phyloP scores from a whole-genome alignment of 2,329 filamentous ascomycete species.

The Parafenestella ontariensis region DNA sequence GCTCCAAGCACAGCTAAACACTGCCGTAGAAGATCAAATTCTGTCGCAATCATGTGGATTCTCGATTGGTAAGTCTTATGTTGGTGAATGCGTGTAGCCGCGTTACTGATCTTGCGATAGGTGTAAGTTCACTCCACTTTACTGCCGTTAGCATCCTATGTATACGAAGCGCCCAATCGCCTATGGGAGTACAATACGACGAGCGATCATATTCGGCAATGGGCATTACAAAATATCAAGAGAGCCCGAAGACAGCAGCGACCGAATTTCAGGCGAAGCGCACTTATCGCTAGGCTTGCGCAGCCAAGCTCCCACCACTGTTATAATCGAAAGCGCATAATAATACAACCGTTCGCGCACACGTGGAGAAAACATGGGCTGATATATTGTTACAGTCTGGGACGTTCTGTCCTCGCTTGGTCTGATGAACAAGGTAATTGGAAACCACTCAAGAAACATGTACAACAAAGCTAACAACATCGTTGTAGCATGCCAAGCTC shows the following conservation, averaged over 20 bases:
- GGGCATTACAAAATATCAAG: not conserved
- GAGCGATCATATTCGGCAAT: too few species aligned
- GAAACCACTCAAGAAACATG: not conserved
- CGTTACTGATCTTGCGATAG: constrained; percentile 27
- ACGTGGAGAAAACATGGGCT: constrained; percentile 2
- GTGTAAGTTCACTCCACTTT: constrained; percentile 36
- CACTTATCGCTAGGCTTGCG: not conserved
- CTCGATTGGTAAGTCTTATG: constrained; percentile 73
- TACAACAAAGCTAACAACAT: constrained; percentile 11
- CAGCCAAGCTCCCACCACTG: not conserved
- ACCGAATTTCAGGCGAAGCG: not conserved
- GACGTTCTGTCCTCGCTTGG: constrained; percentile 87
- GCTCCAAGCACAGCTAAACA: not conserved
- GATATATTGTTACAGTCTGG: constrained; percentile 67
- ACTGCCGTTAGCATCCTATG: constrained; percentile 4
- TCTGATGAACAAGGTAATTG: constrained; percentile 75
- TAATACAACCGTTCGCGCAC: not conserved
- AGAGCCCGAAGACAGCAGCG: too few species aligned
- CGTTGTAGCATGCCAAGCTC: constrained; percentile 65
- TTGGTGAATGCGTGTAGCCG: not conserved
- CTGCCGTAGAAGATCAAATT: not conserved
- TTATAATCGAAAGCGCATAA: not conserved
- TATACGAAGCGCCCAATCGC: not conserved
- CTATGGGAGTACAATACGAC: not conserved
- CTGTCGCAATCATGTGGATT: constrained; percentile 74